Percentiles rank a stretch among this genome's conserved stretches.
Conservation (phyloP, 768 basidiomycete genomes). For the Termitomyces sp. region DNA sequence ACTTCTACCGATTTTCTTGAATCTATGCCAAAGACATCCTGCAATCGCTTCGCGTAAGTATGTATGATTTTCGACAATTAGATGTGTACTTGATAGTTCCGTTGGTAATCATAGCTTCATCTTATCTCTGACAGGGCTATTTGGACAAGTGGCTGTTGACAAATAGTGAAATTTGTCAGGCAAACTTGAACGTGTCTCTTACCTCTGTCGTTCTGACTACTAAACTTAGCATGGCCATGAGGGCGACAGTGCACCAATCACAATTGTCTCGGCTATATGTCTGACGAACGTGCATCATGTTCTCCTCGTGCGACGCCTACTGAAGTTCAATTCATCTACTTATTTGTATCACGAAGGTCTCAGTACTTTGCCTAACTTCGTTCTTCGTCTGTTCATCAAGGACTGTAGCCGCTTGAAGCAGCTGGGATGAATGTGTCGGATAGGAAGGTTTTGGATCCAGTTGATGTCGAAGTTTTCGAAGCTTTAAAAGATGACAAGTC, state of each 20-base stretch:
- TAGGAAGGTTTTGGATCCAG: neutral
- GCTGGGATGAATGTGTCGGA: neutral
- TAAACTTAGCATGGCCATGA: neutral
- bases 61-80: no score
- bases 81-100: no score
- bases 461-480: neutral
- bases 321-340: neutral
- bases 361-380: neutral
- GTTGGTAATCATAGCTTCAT: no score
- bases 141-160: neutral
- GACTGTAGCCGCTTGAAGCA: neutral
- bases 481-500: neutral
- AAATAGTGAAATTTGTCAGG: neutral
- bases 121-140: constrained; percentile 33
- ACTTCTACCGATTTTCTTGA: no score
- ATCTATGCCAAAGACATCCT: no score
- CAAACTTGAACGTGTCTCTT: neutral
- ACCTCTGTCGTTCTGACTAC: neutral
- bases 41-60: no score
- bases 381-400: neutral
- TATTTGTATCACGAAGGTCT: neutral
- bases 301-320: neutral
- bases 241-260: neutral
- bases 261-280: neutral
- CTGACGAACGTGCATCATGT: constrained; percentile 2